Evolutionary conservation across 352 stramenopile species (phyloP), one percentile per base, ranked within the genome.

Genomic region (Pythium dissotocum): DNA sequence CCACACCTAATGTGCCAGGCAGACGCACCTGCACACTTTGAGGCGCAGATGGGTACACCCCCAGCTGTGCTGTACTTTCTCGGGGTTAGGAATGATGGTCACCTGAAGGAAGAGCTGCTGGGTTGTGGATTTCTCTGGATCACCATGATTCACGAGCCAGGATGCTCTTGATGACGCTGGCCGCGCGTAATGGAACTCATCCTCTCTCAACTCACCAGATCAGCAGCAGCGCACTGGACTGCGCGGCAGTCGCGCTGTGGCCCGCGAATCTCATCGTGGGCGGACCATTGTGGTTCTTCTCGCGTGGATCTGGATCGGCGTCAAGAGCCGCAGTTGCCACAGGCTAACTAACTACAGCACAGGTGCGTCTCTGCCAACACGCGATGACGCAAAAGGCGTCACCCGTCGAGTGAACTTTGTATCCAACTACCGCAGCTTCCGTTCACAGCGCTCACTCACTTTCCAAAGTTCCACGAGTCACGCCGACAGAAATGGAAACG

Each of bases 311-410:
- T 46, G 16, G 42, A 49, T 49, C 14, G 16, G 28, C 44, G 40
- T 51, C 44, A 28, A 28, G 44, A 28, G 44, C 18, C n/a, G 14
- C 14, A 51, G n/a, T 26, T 16, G 44, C 16, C 18, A 14, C 1
- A 44, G 9, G 12, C 38, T 18, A 18, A 18, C 38, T 13, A n/a
- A n/a, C 36, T 12, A 42, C 7, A 42, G 36, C 21, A 24, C 28
- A 44, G 38, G 6, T 6, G 4, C 10, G 38, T 32, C 46, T 53
- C 46, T 33, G 46, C 46, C 10, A 28, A 21, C 46, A 16, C 5
- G 46, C 46, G 46, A 53, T 53, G 46, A 53, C 46, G 18, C 46
- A 16, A 32, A 32, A 28, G 46, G n/a, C n/a, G 46, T 53, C 46
- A 53, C 42, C 4, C 18, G 6, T 26, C 42, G 8, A 24, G 3